Conservation (phyloP, 1,284 basidiomycete species). For the Xerocomus nothofagi region DNA sequence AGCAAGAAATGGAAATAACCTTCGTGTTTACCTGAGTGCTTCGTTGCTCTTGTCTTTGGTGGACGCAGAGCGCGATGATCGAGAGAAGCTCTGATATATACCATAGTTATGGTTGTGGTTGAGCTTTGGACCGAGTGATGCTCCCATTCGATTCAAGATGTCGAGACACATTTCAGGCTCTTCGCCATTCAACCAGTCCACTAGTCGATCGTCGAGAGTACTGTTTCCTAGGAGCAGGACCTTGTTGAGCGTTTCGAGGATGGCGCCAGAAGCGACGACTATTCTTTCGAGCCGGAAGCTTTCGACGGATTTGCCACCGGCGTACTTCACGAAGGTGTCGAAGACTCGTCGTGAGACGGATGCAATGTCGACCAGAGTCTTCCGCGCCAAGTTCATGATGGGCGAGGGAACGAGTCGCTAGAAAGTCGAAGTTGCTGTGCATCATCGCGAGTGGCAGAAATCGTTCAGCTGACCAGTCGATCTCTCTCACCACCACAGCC, state of each 20-base stretch:
- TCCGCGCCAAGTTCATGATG: not conserved
- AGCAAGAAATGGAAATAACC: conserved; percentile 9
- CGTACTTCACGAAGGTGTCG: not conserved
- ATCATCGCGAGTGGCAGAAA: too few relatives aligned
- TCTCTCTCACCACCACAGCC: too few relatives aligned
- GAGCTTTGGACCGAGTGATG: not conserved
- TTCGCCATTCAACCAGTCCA: conserved; percentile 4
- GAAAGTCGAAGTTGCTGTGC: too few relatives aligned
- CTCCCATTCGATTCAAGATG: conserved; percentile 3
- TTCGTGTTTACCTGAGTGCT: not conserved
- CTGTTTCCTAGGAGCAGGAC: not conserved
- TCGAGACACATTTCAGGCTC: conserved; percentile 1
- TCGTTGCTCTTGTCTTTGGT: not conserved
- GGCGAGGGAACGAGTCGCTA: too few relatives aligned
- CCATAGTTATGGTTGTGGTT: not conserved
- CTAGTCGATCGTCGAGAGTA: conserved; percentile 4
- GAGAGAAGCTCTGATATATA: not conserved
- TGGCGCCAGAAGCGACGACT: conserved; percentile 4
- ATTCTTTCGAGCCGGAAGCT: conserved; percentile 12
- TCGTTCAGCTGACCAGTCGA: too few relatives aligned
- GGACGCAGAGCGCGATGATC: not conserved
- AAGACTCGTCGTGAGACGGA: conserved; percentile 5
- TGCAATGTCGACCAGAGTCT: conserved; percentile 7
- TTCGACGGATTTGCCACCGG: conserved; percentile 10
- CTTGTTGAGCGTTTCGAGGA: conserved; percentile 6